phyloP scores from a whole-genome alignment of 305 asterid genomes.

The Andrographis paniculata region DNA sequence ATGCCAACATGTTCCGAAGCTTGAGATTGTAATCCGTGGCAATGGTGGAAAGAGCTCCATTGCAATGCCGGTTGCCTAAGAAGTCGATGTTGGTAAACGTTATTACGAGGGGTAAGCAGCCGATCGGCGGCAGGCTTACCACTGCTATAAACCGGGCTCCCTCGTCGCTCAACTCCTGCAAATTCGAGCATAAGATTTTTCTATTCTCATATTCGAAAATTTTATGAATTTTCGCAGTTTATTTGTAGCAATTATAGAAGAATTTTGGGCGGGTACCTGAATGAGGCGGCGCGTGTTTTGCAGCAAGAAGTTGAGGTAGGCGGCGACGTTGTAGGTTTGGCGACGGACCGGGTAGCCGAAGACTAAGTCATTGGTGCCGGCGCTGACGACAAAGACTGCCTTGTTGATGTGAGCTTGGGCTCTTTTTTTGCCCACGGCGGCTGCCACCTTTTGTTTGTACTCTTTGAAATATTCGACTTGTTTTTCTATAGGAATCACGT shows the following conservation, averaged over 20 bases:
- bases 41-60: conserved; percentile 26
- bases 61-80: conserved; percentile 29
- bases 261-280: conserved; percentile 29
- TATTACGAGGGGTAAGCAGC: conserved; percentile 48
- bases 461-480: conserved; percentile 49
- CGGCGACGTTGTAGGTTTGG: conserved; percentile 20
- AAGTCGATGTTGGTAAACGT: conserved; percentile 24
- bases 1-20: conserved; percentile 24
- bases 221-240: too few relatives aligned
- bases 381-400: conserved; percentile 41
- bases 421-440: conserved; percentile 33
- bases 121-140: conserved; percentile 48
- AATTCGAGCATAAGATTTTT: too few relatives aligned
- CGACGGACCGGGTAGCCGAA: conserved; percentile 45
- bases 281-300: conserved; percentile 25
- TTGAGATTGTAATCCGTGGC: conserved; percentile 38
- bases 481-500: conserved; percentile 34
- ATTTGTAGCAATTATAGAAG: too few relatives aligned
- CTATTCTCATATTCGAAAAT: too few relatives aligned
- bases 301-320: conserved; percentile 38
- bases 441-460: conserved; percentile 38
- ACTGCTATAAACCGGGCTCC: conserved; percentile 38
- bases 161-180: conserved; percentile 29
- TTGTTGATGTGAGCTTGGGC: conserved; percentile 28
- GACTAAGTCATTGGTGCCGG: conserved; percentile 62